Evolutionary conservation across 2,329 filamentous ascomycete species (phyloP), one percentile per base, ranked within the genome.

Genomic region (Chaetomium sp.): DNA sequence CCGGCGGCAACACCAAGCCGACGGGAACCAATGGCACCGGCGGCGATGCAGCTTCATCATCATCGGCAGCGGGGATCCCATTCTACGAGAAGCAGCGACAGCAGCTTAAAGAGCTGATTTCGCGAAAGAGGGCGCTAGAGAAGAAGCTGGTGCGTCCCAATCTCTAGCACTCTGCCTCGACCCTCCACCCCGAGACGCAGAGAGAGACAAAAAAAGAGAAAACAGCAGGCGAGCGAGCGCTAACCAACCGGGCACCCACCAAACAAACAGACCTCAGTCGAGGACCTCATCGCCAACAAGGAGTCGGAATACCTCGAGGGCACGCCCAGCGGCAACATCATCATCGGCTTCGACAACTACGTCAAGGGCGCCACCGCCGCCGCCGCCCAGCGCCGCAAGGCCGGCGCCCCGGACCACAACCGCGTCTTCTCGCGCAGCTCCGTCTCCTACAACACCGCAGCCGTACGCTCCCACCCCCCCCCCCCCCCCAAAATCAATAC

Each of bases 291-390:
- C 72, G 88, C 85, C 74, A 87, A 90, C 69, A 90, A 92, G 73
- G 95, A 99, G 77, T 87, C 89, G 64, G 85, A 89, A 21, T 99
- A 99, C 76, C 87, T 99, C 59, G 94, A 98, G 76, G 92, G 92
- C 73, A 96, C 93, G 4, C 89, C 88, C 16, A 87, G 83, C 71
- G 95, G 95, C 53, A 99, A 99, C 80, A 98, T 99, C 75, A 94
- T 99, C 76, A 93, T 91, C 57, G 95, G 95, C 25, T 99, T 99
- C 77, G 95, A 99, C 77, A 96, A 93, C 75, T 99, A 98, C 80
- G 96, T 97, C 82, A 99, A 99, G 78, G 93, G 92, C 62, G 85
- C 84, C 21, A 84, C 86, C 9, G 85, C 87, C n/a, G 81, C 83
- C 1, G 83, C 84, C 4, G 83, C 87, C 12, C 82, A 86, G 70